Base-by-base conservation (phyloP, 306 rosid species). In the Lupinus albus region DNA sequence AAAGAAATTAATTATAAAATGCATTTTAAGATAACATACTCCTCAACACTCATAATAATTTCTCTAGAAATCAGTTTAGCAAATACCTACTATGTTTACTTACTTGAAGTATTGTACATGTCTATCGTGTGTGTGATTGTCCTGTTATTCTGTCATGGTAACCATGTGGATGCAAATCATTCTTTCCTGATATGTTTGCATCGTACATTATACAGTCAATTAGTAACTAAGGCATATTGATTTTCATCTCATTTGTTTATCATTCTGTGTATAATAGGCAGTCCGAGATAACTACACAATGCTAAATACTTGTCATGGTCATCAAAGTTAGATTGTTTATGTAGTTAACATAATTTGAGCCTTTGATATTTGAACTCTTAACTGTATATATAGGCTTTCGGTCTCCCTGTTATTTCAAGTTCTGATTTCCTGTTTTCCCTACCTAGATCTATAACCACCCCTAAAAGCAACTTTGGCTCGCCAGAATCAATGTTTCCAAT, bases 371-470 rank as follows among this genome's bases (percentile, higher is more conserved):
- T 35, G 3, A 44, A 51, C 30, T 66, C 32, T 58, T 49, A 15
- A 47, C 51, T 35, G 6, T 8, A 25, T 25, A 33, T 33, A 39
- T 10, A 18, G 21, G 12, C 3, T 6, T 25, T 7, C 10, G 8
- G 18, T 1, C 11, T 5, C 6, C 56, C 4, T n/a, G 12, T 65
- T 67, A 4, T 20, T 73, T 69, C 30, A 58, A 68, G 60, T 68
- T 76, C 84, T 79, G 74, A 79, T 77, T 56, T 60, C 50, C n/a
- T 76, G 58, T 72, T 83, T 79, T 83, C 63, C 78, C 79, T 83
- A 67, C 73, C 30, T 25, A 83, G 87, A 57, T 74, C 78, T 73
- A 78, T 83, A 80, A 83, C 58, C n/a, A 56, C 46, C 74, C 59
- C 61, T 45, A 68, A 62, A 66, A 67, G 79, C 79, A 63, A 50